Conservation (phyloP, 1,139 yeast species). For the Hanseniaspora sp. region DNA sequence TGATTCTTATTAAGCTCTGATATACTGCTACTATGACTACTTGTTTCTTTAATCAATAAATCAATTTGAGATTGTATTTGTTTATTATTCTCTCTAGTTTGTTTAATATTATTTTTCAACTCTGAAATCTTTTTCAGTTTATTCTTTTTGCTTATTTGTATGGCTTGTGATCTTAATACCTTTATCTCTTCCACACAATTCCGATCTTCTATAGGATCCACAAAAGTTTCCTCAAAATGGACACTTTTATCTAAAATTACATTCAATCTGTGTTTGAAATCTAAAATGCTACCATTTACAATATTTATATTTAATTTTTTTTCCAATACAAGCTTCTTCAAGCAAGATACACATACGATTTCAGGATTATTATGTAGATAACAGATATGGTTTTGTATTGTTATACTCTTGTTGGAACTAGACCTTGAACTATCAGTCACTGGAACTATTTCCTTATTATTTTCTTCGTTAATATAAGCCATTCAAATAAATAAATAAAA, state of each 20-base stretch:
- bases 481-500: background rate
- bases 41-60: background rate
- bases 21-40: background rate
- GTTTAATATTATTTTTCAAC: background rate
- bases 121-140: background rate
- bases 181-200: background rate
- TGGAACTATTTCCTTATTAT: background rate
- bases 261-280: background rate
- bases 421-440: background rate
- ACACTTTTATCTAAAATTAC: background rate
- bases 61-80: background rate
- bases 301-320: slow-evolving; percentile 4
- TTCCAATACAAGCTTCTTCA: slow-evolving; percentile 10
- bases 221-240: background rate
- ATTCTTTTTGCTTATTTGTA: slow-evolving; percentile 3
- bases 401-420: background rate
- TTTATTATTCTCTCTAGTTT: background rate
- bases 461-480: background rate
- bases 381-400: background rate
- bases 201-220: background rate
- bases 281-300: slow-evolving; percentile 1
- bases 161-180: slow-evolving; percentile 10
- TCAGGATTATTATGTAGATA: slow-evolving; percentile 6
- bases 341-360: slow-evolving; percentile 4
- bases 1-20: background rate